Base-by-base conservation (phyloP, 2,329 filamentous ascomycete genomes). In the Xylariomycetidae sp. region DNA sequence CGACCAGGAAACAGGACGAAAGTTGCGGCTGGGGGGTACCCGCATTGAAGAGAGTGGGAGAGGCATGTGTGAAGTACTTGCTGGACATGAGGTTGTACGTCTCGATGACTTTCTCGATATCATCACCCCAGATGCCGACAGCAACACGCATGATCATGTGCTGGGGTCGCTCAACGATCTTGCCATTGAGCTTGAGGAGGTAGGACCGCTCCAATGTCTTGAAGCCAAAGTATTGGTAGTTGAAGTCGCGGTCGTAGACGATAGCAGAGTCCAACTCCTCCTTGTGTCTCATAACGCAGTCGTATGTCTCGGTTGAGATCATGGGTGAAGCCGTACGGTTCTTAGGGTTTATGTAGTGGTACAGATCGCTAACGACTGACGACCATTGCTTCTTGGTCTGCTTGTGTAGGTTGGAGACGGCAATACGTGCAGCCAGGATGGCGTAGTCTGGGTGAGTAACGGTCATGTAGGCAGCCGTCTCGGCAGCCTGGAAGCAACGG, bases 371-470 rank as follows among this genome's bases (percentile, higher is more conserved):
- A 52, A 98, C 76, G 39, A 98, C 92, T 31, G 86, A 73, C n/a
- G 92, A 96, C 72, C 93, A 98, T 61, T 96, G 90, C 75, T 98
- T 98, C 78, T 96, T 96, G 46, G 92, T 98, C 75, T 98, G 92
- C 71, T 98, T 98, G 81, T 98, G 92, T 39, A 98, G 83, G 70
- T 98, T 98, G 57, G 92, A 98, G 35, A 98, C 92, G 50, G 92
- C 92, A 58, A 98, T 96, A 67, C 92, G 89, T 48, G 92, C 92
- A 46, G 92, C 92, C 39, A 98, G 87, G 59, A 96, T 93, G 60
- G 92, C 92, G 63, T 98, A 98, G 69, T 98, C 92, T 54, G 92
- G 92, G 63, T 98, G 92, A 43, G 90, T 98, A 52, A 95, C 90
- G 41, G 92, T 98, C 92, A 98, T 98, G 72, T 98, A 98, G 38